Evolutionary conservation across 306 rosid species (phyloP), one percentile per base, ranked within the genome.

Genomic region (Begonia loranthoides): DNA sequence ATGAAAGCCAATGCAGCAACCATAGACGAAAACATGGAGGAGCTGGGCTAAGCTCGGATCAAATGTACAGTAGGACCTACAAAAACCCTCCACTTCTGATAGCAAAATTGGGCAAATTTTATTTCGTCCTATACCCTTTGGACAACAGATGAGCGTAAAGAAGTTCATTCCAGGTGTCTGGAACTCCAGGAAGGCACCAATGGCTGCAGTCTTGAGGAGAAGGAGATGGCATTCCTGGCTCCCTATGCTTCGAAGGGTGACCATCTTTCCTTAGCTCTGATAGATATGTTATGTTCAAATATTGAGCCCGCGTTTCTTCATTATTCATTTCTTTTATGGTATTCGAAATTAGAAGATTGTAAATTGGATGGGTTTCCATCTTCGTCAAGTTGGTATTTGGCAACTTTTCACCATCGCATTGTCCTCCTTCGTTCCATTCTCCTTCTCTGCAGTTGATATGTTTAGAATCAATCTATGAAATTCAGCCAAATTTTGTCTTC

Each of bases 151-250:
- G 63, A 6, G 76, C 94, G 58, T 92, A 86, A 62, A 86, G 73
- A 67, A 83, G 76, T 61, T 81, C 73, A 57, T 92, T 92, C 99
- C 99, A 83, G 39, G 94, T 86, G 79, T 86, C 99, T 15, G 99
- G 99, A 60, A 92, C 77, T 65, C 99, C 96, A 13, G 96, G 96
- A 56, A 86, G 76, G 70, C 99, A 92, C 99, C 96, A 86, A 59
- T 92, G 99, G 80, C 94, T 92, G 51, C 96, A 86, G 67, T 92
- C 94, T 59, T 92, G 88, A n/a, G 96, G 94, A 57, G 96, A 85
- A 1, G 50, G 60, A 15, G 71, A 60, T 10, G 94, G 89, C 41
- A 87, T 83, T 22, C 84, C 87, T 11, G 84, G 84, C 70, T 80
- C 99, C 45, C 93, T 69, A 56, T 76, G 71, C 70, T 76, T 83